Evolutionary conservation across 768 basidiomycete genomes (phyloP).

Genomic region (Suillus ampliporus): DNA sequence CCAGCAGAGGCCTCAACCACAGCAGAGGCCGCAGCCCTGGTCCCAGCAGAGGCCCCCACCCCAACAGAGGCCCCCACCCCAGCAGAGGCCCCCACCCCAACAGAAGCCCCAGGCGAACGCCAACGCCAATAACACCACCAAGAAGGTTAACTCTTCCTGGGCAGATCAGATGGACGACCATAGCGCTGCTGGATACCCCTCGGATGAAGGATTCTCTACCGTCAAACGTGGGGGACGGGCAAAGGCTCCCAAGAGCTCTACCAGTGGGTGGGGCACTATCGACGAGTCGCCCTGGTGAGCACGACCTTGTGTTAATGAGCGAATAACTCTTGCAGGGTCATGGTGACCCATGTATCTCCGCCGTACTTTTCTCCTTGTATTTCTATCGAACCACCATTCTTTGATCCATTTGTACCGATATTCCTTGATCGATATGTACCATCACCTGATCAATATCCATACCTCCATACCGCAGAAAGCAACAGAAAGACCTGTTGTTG

Average conservation of each 20-base stretch:
- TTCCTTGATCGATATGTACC: neutral
- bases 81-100: neutral
- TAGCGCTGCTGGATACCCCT: conserved; percentile 14
- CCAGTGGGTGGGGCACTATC: conserved; percentile 32
- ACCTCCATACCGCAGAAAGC: neutral
- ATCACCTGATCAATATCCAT: neutral
- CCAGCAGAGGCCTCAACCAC: neutral
- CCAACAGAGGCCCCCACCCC: neutral
- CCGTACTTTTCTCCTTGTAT: neutral
- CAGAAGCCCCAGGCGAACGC: neutral
- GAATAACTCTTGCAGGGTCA: neutral
- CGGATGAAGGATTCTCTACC: conserved; percentile 3
- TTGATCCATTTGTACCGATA: neutral
- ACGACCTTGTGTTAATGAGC: neutral
- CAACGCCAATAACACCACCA: conserved; percentile 10
- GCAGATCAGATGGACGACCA: conserved; percentile 34
- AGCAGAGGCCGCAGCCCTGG: neutral
- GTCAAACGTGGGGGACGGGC: conserved; percentile 18
- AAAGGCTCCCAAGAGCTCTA: conserved; percentile 22
- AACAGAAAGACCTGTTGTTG: neutral
- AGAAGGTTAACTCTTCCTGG: conserved; percentile 25
- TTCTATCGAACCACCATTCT: neutral
- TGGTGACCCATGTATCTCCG: neutral
- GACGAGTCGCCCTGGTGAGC: conserved; percentile 31
- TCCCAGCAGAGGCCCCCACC: too few species aligned